These are phyloP conservation scores for Metschnikowia amazonensis DNA, from an alignment of 805 yeast species.

Conservation along the genomic window DNA sequence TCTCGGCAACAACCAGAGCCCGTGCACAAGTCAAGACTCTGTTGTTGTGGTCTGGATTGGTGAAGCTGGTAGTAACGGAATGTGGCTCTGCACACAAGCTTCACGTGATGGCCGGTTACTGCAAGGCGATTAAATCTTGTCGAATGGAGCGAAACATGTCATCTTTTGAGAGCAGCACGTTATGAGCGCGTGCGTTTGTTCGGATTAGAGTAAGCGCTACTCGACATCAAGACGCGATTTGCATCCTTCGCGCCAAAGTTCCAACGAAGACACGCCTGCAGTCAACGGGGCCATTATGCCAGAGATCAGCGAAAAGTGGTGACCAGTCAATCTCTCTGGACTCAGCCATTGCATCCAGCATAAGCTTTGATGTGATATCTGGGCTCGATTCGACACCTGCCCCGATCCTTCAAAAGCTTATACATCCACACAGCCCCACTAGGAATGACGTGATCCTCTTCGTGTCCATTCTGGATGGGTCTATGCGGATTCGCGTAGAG, in stretches of 20 bases:
- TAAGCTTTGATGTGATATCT: too few species aligned
- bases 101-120: neutral
- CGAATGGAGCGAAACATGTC: constrained; percentile 2
- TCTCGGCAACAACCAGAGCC: neutral
- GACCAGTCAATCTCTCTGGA: too few species aligned
- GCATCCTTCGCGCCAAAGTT: constrained; percentile 3
- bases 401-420: too few species aligned
- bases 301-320: neutral
- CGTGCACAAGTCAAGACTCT: too few species aligned
- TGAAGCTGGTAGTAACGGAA: too few species aligned
- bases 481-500: neutral
- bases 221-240: constrained; percentile 4
- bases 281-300: neutral
- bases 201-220: neutral
- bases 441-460: neutral
- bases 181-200: constrained; percentile 1
- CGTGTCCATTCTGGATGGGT: neutral
- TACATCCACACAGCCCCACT: too few species aligned
- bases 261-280: constrained; percentile 3
- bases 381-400: too few species aligned
- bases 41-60: too few species aligned
- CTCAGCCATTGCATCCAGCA: neutral
- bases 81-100: neutral
- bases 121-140: neutral
- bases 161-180: constrained; percentile 2